These are phyloP conservation scores for Saccharomyces pastorianus DNA, from an alignment of 1,139 yeast species.

Conservation along the genomic window DNA sequence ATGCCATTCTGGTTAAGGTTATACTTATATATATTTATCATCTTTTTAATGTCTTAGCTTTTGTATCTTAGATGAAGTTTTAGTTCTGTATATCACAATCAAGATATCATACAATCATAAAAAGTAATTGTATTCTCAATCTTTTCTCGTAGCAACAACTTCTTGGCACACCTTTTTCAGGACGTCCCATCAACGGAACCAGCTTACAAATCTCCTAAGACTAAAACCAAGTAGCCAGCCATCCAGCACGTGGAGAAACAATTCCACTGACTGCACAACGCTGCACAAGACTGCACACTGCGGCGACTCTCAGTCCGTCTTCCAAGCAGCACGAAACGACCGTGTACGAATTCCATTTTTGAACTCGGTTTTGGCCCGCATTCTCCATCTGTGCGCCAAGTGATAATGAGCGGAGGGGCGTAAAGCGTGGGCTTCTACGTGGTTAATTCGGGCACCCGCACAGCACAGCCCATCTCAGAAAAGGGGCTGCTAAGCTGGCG, in stretches of 20 bases:
- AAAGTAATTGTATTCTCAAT: neutral
- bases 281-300: too few species aligned
- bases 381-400: neutral
- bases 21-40: neutral
- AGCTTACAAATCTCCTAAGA: too few species aligned
- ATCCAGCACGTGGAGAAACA: too few species aligned
- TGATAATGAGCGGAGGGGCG: neutral
- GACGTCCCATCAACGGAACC: too few species aligned
- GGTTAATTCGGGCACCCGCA: neutral
- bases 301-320: too few species aligned
- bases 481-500: neutral
- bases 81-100: neutral
- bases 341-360: too few species aligned
- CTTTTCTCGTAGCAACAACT: too few species aligned
- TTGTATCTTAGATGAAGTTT: slow-evolving; percentile 4
- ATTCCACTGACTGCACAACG: too few species aligned
- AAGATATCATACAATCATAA: slow-evolving; percentile 1
- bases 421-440: neutral
- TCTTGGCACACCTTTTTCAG: too few species aligned
- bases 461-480: neutral
- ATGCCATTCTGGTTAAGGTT: slow-evolving; percentile 11
- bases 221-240: too few species aligned
- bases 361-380: neutral
- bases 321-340: too few species aligned
- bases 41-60: neutral